phyloP scores from a whole-genome alignment of 1,284 basidiomycete genomes.

The Meripilus lineatus region DNA sequence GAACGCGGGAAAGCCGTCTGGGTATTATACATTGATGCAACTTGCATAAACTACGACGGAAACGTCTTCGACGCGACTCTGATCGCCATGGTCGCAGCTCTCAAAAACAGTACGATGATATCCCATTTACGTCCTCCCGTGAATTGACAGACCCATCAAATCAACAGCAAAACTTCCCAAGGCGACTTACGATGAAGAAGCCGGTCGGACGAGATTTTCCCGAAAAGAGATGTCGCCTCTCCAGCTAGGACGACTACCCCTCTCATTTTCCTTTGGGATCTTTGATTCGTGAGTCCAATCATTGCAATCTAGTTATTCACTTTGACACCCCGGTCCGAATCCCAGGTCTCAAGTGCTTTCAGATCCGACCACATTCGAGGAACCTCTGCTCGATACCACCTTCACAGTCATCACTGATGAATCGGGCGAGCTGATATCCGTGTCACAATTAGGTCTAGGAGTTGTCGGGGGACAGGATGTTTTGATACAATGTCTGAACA shows the following conservation, averaged over 20 bases:
- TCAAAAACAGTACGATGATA: conserved; percentile 69
- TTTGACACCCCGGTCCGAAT: not conserved
- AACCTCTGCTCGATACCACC: conserved; percentile 73
- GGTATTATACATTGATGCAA: conserved; percentile 91
- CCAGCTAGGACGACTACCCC: conserved; percentile 44
- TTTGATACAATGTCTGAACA: conserved; percentile 40
- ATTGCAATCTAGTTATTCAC: not conserved
- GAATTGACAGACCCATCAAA: not conserved
- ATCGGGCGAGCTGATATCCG: conserved; percentile 45
- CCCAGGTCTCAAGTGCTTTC: conserved; percentile 63
- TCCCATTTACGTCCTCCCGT: not conserved
- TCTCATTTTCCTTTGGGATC: conserved; percentile 76
- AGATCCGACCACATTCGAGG: conserved; percentile 89
- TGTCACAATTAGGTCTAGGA: conserved; percentile 55
- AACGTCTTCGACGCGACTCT: conserved; percentile 91
- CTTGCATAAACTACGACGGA: conserved; percentile 96
- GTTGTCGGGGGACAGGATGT: conserved; percentile 31
- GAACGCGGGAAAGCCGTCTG: conserved; percentile 78
- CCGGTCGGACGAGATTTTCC: conserved; percentile 62
- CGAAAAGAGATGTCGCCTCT: conserved; percentile 45
- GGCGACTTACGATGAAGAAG: conserved; percentile 70
- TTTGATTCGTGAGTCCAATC: conserved; percentile 61
- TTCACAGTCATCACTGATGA: conserved; percentile 65
- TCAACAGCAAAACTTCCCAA: conserved; percentile 73
- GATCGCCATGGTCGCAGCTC: conserved; percentile 82